Conservation (phyloP, 805 yeast species). For the Metschnikowia continentalis region DNA sequence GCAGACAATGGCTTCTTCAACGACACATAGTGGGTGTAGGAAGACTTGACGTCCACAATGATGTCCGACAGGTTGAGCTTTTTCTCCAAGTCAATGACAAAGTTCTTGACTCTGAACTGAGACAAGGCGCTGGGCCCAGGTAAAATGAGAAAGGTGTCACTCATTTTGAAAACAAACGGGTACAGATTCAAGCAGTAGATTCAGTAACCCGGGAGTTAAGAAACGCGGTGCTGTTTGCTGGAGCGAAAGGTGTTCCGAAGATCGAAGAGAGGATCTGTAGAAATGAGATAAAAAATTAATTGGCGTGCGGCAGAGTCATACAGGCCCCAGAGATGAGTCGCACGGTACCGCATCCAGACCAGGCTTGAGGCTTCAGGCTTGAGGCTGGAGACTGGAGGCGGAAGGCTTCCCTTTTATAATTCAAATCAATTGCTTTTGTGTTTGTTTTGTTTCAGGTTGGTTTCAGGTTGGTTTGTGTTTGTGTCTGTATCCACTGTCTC, state of each 20-base stretch:
- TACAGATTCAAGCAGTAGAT: not conserved
- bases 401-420: too few relatives aligned
- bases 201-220: slow-evolving; percentile 1
- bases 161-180: slow-evolving; percentile 10
- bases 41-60: slow-evolving; percentile 66
- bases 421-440: too few relatives aligned
- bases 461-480: too few relatives aligned
- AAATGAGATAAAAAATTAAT: slow-evolving; percentile 2
- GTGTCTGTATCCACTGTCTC: too few relatives aligned
- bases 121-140: slow-evolving; percentile 93
- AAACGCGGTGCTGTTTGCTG: slow-evolving; percentile 1
- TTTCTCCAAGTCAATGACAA: slow-evolving; percentile 68
- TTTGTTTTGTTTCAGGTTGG: too few relatives aligned
- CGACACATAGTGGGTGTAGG: slow-evolving; percentile 79
- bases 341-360: not conserved
- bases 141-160: slow-evolving; percentile 38
- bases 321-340: slow-evolving; percentile 1
- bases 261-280: not conserved
- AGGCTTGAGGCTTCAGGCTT: too few relatives aligned
- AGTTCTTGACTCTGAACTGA: slow-evolving; percentile 71
- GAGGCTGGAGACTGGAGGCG: too few relatives aligned
- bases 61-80: slow-evolving; percentile 58
- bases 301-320: slow-evolving; percentile 10
- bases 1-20: slow-evolving; percentile 39
- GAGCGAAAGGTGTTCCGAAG: not conserved